These are phyloP conservation scores for Saccharomycopsis guyanensis DNA, from an alignment of 805 yeast genomes.

Conservation along the genomic window DNA sequence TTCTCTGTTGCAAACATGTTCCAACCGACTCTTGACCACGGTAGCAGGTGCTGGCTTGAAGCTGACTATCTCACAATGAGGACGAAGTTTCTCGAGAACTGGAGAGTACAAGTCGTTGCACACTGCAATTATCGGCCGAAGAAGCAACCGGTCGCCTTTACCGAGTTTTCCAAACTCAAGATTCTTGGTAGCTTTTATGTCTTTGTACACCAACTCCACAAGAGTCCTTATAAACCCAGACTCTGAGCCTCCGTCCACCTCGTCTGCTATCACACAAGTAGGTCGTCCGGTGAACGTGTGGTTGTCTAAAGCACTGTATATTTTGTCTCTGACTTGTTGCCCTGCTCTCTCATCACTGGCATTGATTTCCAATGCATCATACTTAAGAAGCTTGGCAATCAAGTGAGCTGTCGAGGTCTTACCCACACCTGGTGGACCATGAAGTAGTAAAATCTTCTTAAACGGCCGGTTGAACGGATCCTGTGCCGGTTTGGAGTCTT, in stretches of 20 bases:
- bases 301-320: slow-evolving; percentile 56
- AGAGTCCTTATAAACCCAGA: slow-evolving; percentile 51
- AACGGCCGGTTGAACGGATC: slow-evolving; percentile 56
- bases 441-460: slow-evolving; percentile 60
- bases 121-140: slow-evolving; percentile 83
- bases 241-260: slow-evolving; percentile 76
- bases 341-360: slow-evolving; percentile 78
- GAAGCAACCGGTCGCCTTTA: slow-evolving; percentile 33
- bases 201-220: slow-evolving; percentile 52
- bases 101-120: slow-evolving; percentile 82
- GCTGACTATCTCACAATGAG: slow-evolving; percentile 61
- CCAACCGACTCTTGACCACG: slow-evolving; percentile 40
- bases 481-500: slow-evolving; percentile 13
- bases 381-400: slow-evolving; percentile 75
- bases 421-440: slow-evolving; percentile 93
- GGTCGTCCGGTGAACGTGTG: slow-evolving; percentile 66
- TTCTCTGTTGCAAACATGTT: slow-evolving; percentile 35
- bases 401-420: slow-evolving; percentile 86
- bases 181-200: slow-evolving; percentile 41
- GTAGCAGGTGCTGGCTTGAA: slow-evolving; percentile 52
- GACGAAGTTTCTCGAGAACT: slow-evolving; percentile 66
- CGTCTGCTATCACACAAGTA: slow-evolving; percentile 79
- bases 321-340: slow-evolving; percentile 43
- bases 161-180: slow-evolving; percentile 24
- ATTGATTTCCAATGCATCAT: slow-evolving; percentile 73